phyloP scores from a whole-genome alignment of 2,329 filamentous ascomycete species.

The Aspergillus caelatus region DNA sequence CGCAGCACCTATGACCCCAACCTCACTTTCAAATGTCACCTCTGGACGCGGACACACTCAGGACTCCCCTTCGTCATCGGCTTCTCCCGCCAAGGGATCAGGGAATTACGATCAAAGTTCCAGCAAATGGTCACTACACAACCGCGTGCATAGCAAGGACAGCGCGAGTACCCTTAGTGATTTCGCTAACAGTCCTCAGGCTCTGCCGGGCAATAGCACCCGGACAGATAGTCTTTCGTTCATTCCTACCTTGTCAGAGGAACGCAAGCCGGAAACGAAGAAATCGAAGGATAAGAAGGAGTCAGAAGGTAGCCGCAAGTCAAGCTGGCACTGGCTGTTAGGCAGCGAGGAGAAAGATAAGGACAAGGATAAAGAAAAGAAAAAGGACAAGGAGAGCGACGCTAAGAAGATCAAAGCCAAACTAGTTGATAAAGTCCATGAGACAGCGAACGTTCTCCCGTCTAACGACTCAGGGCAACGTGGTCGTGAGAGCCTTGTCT shows the following conservation, averaged over 20 bases:
- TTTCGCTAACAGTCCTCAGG: conserved; percentile 66
- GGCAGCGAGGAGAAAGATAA: conserved; percentile 71
- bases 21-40: conserved; percentile 40
- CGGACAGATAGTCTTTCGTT: conserved; percentile 78
- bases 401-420: conserved; percentile 58
- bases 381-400: conserved; percentile 69
- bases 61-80: conserved; percentile 42
- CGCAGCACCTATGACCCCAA: conserved; percentile 26
- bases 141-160: conserved; percentile 39
- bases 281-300: conserved; percentile 68
- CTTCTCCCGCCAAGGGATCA: conserved; percentile 50
- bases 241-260: conserved; percentile 74
- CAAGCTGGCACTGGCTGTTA: conserved; percentile 77
- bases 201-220: conserved; percentile 68
- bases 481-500: conserved; percentile 76
- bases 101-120: conserved; percentile 29
- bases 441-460: conserved; percentile 81
- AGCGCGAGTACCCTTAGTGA: conserved; percentile 62
- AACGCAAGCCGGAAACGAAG: conserved; percentile 74
- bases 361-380: conserved; percentile 57
- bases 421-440: conserved; percentile 62
- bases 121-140: conserved; percentile 36
- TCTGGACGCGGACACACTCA: conserved; percentile 58
- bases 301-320: conserved; percentile 71
- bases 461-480: conserved; percentile 70